Conservation (phyloP, 306 rosid species). For the Dryas octopetala region DNA sequence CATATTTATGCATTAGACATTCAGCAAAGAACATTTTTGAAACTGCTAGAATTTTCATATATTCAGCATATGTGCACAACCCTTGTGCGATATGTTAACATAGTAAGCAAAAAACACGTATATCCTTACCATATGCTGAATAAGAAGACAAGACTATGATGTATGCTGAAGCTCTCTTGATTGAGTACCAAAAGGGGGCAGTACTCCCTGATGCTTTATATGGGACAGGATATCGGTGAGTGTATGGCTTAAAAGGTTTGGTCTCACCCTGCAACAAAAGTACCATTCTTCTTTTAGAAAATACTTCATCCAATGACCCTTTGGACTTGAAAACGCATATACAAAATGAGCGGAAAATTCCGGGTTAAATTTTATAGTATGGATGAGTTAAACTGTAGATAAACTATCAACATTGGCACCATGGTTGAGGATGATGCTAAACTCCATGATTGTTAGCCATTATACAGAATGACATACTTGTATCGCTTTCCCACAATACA, state of each 20-base stretch:
- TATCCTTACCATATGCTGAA: conserved; percentile 61
- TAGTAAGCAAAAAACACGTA: neutral
- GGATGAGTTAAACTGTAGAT: neutral
- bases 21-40: neutral
- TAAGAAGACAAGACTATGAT: conserved; percentile 69
- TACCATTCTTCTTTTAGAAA: neutral
- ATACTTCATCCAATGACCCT: neutral
- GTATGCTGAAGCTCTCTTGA: conserved; percentile 78
- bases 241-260: conserved; percentile 62
- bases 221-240: conserved; percentile 50
- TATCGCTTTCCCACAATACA: too few relatives aligned
- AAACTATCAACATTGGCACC: neutral
- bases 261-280: conserved; percentile 55
- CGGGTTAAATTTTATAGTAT: neutral
- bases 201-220: conserved; percentile 36
- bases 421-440: neutral
- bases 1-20: neutral
- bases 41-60: neutral
- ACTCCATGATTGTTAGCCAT: too few relatives aligned
- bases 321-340: neutral
- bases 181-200: conserved; percentile 51
- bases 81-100: too few relatives aligned
- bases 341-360: neutral
- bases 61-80: neutral
- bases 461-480: too few relatives aligned